These are phyloP conservation scores for Pythium pectinolyticum DNA, from an alignment of 352 stramenopile genomes.

Conservation along the genomic window DNA sequence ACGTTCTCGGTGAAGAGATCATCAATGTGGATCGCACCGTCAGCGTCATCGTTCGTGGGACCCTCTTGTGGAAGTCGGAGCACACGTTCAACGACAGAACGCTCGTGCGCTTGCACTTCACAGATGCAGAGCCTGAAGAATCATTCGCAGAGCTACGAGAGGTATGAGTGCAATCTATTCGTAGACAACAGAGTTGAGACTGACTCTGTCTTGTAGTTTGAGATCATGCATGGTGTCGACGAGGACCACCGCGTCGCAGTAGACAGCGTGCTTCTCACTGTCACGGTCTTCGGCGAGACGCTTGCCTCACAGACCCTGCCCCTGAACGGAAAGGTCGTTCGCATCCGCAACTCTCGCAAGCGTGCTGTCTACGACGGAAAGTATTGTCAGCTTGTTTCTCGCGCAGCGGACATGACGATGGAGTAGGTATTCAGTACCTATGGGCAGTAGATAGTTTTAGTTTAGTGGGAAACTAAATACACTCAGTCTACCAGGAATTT, in stretches of 20 bases:
- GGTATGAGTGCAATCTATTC: neutral
- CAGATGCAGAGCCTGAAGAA: conserved; percentile 9
- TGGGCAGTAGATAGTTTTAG: neutral
- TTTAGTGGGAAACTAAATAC: conserved; percentile 13
- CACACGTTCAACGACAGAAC: conserved; percentile 9
- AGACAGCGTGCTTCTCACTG: conserved; percentile 18
- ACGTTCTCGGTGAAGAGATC: conserved; percentile 9
- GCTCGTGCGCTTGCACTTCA: conserved; percentile 17
- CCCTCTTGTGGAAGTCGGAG: conserved; percentile 22
- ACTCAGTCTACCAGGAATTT: neutral
- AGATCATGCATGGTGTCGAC: conserved; percentile 14
- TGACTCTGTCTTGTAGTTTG: conserved; percentile 7
- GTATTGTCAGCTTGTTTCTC: conserved; percentile 20
- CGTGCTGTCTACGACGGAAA: conserved; percentile 21
- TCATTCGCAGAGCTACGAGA: conserved; percentile 12
- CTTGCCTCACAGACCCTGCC: conserved; percentile 8
- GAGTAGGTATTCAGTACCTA: neutral
- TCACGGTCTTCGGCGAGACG: conserved; percentile 23
- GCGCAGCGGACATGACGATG: conserved; percentile 4
- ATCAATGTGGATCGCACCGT: conserved; percentile 3
- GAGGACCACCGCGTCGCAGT: conserved; percentile 11
- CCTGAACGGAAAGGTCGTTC: conserved; percentile 6
- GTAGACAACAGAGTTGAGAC: neutral
- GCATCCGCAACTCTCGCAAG: conserved; percentile 20
- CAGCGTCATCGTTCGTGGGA: conserved; percentile 12